Conservation (phyloP, 2,329 filamentous ascomycete genomes). For the Monosporascus sp. region DNA sequence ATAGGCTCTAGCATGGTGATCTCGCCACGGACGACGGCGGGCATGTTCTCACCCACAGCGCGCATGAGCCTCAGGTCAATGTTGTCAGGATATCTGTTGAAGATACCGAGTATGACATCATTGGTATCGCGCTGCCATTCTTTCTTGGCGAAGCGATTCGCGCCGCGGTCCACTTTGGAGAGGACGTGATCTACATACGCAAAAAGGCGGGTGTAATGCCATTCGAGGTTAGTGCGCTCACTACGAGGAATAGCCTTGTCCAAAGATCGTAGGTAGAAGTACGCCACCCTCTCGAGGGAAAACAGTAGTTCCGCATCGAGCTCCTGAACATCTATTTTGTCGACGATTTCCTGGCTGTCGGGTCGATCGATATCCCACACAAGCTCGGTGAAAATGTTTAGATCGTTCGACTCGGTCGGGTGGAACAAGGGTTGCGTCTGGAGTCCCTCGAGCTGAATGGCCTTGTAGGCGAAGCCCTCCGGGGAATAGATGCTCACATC, state of each 20-base stretch:
- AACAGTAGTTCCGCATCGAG: slow-evolving; percentile 3
- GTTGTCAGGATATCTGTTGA: slow-evolving; percentile 1
- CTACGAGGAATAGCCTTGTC: neutral
- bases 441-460: slow-evolving; percentile 7
- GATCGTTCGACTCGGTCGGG: slow-evolving; percentile 4
- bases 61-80: slow-evolving; percentile 17
- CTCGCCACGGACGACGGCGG: slow-evolving; percentile 24
- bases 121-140: slow-evolving; percentile 6
- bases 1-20: slow-evolving; percentile 27
- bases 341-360: neutral
- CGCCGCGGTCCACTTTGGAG: neutral
- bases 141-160: slow-evolving; percentile 1
- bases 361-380: slow-evolving; percentile 5
- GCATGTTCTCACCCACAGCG: slow-evolving; percentile 25
- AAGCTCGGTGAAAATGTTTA: slow-evolving; percentile 6
- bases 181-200: slow-evolving; percentile 3
- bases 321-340: neutral
- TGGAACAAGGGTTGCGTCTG: slow-evolving; percentile 4
- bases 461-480: neutral
- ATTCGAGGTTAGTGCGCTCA: slow-evolving; percentile 1
- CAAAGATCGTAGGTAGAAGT: neutral
- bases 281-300: neutral
- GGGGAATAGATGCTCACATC: slow-evolving; percentile 8
- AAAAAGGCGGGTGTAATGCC: slow-evolving; percentile 3
- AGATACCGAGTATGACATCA: neutral